These are phyloP conservation scores for Flaveria brownii DNA, from an alignment of 129 eudicot genomes.

Conservation along the genomic window DNA sequence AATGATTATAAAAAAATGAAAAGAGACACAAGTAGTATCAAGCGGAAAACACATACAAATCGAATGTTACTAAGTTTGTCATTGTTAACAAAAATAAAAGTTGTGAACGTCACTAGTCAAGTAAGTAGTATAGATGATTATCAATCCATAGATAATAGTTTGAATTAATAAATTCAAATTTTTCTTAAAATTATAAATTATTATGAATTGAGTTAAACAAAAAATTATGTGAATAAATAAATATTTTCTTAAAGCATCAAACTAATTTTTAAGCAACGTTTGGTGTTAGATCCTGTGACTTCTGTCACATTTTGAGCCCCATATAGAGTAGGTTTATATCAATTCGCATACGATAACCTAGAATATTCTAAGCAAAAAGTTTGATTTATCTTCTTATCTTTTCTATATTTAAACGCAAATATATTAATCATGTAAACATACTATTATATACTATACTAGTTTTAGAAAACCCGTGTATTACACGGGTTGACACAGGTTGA, in stretches of 20 bases:
- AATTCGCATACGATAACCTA: not conserved
- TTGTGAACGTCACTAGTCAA: too few species aligned
- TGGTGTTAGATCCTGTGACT: slow-evolving; percentile 18
- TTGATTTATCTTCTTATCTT: not conserved
- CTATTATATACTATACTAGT: too few species aligned
- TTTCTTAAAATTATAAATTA: not conserved
- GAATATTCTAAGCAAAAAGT: not conserved
- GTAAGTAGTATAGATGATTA: too few species aligned
- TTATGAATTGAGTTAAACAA: not conserved
- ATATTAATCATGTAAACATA: not conserved
- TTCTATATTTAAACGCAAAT: not conserved
- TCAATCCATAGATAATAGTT: too few species aligned
- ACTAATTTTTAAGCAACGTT: not conserved
- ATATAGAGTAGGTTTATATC: slow-evolving; percentile 10
- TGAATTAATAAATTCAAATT: too few species aligned
- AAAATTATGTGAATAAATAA: not conserved
- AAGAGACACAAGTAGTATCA: too few species aligned
- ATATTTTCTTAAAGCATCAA: not conserved
- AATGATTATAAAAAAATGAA: too few species aligned
- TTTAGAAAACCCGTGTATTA: too few species aligned
- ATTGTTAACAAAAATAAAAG: too few species aligned
- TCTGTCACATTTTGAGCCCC: slow-evolving; percentile 21
- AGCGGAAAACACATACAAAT: too few species aligned
- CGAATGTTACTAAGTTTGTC: too few species aligned
- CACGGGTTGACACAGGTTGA: too few species aligned